phyloP scores from a whole-genome alignment of 1,139 yeast genomes.

The Suhomyces maxii region DNA sequence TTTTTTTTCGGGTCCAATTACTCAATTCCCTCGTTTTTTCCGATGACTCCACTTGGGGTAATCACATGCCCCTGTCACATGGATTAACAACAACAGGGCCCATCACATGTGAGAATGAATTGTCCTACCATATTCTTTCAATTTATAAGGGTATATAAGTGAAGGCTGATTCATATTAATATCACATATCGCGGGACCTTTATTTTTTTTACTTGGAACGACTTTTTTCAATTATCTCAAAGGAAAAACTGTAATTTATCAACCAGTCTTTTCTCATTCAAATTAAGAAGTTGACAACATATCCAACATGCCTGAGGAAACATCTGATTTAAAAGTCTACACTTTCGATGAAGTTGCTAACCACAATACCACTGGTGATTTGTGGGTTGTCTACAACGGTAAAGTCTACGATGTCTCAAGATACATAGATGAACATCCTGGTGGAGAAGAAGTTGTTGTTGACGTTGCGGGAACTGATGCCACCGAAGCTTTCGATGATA shows the following conservation, averaged over 20 bases:
- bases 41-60: neutral
- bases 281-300: neutral
- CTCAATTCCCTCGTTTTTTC: neutral
- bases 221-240: neutral
- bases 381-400: conserved; percentile 89
- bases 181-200: neutral
- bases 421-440: conserved; percentile 95
- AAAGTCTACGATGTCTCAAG: conserved; percentile 83
- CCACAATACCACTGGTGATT: conserved; percentile 76
- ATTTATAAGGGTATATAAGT: neutral
- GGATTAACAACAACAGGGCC: neutral
- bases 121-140: neutral
- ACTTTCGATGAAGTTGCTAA: conserved; percentile 66
- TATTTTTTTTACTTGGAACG: neutral
- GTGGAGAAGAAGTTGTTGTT: conserved; percentile 95
- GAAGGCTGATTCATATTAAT: neutral
- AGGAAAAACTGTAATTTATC: conserved; percentile 2
- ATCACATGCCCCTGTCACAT: neutral
- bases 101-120: neutral
- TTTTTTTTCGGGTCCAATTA: neutral
- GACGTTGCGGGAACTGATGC: conserved; percentile 94
- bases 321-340: conserved; percentile 27
- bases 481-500: conserved; percentile 91
- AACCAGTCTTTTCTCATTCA: conserved; percentile 1
- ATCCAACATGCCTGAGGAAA: conserved; percentile 13